Evolutionary conservation across 2,329 filamentous ascomycete genomes (phyloP), one percentile per base, ranked within the genome.

Genomic region (Xylariaceae sp.): DNA sequence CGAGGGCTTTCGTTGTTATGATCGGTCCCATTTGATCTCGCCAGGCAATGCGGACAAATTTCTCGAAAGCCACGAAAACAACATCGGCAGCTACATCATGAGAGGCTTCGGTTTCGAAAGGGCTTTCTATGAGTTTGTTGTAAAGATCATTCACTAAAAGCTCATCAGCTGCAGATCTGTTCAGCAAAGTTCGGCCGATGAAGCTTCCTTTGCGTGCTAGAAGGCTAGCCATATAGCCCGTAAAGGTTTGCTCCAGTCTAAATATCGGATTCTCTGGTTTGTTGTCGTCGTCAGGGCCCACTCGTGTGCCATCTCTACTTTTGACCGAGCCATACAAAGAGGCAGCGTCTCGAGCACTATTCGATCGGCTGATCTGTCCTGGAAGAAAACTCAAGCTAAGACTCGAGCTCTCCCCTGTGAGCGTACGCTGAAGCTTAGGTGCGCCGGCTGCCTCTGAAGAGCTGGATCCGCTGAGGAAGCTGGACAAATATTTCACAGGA

Each of bases 11-110:
- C 46, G 84, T 79, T 1, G 89, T 85, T 70, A 97, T 85, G 50
- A 97, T 84, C 3, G 90, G 85, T 0, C 93, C 93, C 79, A 97
- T 92, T 63, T 91, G 87, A 60, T 93, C 89, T 54, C 83, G 86
- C 93, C 93, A 97, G 10, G 90, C 92, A 58, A 92, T 87, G 53
- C 85, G 86, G 55, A 97, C 76, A 63, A 97, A 97, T 57, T 95
- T 97, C 70, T 97, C 92, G 69, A 97, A 97, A 0, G 92, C 89
- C 21, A 89, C 88, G 67, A 97, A 96, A 4, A 97, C 81, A 16
- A 93, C 86, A 66, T 97, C 92, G 7, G 93, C 85, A 3, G 86
- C 82, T 7, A 90, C 81, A 54, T 96, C 91, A 0, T 85, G 81
- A 2, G 89, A 85, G 8, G 86, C 78, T 47, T 95, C 88, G 59